Percentiles rank a stretch among this genome's conserved stretches.
phyloP scores from a whole-genome alignment of 306 rosid genomes.

The Ormosia semicastrata region DNA sequence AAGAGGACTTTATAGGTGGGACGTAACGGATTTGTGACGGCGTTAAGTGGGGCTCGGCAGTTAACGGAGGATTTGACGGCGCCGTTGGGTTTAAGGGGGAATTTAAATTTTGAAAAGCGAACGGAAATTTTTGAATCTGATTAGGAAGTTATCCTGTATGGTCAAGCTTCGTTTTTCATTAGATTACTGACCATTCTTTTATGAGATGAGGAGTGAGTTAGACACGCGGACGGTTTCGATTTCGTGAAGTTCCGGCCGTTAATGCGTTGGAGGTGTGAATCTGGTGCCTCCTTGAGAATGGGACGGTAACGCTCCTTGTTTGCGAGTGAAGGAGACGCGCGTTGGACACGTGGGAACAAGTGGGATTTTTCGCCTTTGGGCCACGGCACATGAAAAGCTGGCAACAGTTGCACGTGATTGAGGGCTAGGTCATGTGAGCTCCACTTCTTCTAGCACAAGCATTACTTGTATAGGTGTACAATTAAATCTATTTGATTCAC shows the following conservation, averaged over 20 bases:
- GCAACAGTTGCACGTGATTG: slow-evolving; percentile 37
- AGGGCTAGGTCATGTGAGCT: slow-evolving; percentile 40
- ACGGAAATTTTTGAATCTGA: neutral
- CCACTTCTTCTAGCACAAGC: neutral
- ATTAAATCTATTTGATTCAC: neutral
- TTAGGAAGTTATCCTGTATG: neutral
- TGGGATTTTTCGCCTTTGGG: slow-evolving; percentile 17
- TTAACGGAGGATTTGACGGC: slow-evolving; percentile 29
- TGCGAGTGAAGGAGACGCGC: slow-evolving; percentile 27
- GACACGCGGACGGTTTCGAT: neutral
- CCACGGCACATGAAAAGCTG: slow-evolving; percentile 25
- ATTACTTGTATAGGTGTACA: neutral
- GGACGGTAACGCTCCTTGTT: neutral
- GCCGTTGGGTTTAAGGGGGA: slow-evolving; percentile 48
- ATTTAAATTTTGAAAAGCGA: slow-evolving; percentile 50
- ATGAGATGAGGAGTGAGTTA: neutral
- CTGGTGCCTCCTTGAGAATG: too few species aligned
- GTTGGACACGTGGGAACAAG: slow-evolving; percentile 18
- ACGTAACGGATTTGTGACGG: slow-evolving; percentile 28
- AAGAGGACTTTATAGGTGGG: slow-evolving; percentile 28
- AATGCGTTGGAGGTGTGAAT: neutral
- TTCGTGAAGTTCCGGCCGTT: neutral
- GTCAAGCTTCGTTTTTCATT: neutral
- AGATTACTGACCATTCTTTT: neutral
- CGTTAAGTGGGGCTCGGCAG: slow-evolving; percentile 7